Percentiles rank a stretch among this genome's conserved stretches.
phyloP scores from a whole-genome alignment of 192 early-diverging fungal species.

The Coemansia reversa region DNA sequence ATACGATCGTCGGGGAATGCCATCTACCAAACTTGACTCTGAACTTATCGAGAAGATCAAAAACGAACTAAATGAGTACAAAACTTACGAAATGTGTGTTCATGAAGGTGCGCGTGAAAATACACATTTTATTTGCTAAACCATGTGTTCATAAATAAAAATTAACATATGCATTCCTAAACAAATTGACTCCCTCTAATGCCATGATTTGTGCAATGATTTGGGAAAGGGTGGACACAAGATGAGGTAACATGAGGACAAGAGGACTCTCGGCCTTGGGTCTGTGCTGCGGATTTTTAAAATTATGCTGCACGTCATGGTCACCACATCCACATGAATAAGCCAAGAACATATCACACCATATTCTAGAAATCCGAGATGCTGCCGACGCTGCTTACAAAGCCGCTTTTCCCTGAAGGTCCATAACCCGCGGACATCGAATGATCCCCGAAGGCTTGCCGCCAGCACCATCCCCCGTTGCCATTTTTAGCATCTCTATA shows the following conservation, averaged over 20 bases:
- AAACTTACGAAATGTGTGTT: slow-evolving; percentile 87
- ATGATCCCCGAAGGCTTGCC: background rate
- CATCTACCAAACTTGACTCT: slow-evolving; percentile 77
- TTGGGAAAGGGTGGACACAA: background rate
- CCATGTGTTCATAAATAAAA: background rate
- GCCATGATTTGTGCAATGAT: slow-evolving; percentile 1
- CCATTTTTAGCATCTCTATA: background rate
- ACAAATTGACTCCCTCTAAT: background rate
- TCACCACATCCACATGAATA: background rate
- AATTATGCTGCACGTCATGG: background rate
- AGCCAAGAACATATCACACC: background rate
- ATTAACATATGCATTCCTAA: background rate
- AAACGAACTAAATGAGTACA: slow-evolving; percentile 93
- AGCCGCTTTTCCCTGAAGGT: background rate
- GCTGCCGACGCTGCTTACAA: background rate
- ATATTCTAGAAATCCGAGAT: background rate
- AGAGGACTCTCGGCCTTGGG: background rate
- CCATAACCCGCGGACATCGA: background rate
- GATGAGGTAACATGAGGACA: background rate
- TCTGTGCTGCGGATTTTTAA: slow-evolving; percentile 12
- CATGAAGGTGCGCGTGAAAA: slow-evolving; percentile 73
- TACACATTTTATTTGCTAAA: slow-evolving; percentile 71
- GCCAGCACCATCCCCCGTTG: background rate
- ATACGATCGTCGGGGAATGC: slow-evolving; percentile 88
- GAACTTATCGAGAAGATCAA: slow-evolving; percentile 84